These are phyloP conservation scores for Cystobasidium sp. DNA, from an alignment of 1,284 basidiomycete genomes.

Conservation along the genomic window DNA sequence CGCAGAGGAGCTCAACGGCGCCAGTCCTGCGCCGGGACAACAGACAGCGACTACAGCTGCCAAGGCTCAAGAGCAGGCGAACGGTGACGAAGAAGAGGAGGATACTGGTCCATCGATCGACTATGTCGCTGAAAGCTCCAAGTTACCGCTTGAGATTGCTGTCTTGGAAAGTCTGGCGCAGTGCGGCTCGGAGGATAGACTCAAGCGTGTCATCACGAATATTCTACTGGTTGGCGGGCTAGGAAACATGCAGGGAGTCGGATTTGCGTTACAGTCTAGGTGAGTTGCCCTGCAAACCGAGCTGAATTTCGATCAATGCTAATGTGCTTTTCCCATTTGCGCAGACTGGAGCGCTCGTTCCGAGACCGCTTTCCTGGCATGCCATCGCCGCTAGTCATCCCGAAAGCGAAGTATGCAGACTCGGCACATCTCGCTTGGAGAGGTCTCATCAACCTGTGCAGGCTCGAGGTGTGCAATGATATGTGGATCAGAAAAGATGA, in stretches of 20 bases:
- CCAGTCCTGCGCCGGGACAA: slow-evolving; percentile 10
- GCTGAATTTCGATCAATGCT: neutral
- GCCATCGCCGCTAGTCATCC: slow-evolving; percentile 72
- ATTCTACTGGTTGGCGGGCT: slow-evolving; percentile 86
- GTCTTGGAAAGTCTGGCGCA: slow-evolving; percentile 88
- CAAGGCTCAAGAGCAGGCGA: slow-evolving; percentile 1
- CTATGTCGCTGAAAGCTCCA: slow-evolving; percentile 84
- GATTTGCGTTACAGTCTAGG: slow-evolving; percentile 68
- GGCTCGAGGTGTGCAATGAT: slow-evolving; percentile 85
- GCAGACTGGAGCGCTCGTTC: slow-evolving; percentile 36
- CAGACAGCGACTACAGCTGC: neutral
- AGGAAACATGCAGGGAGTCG: slow-evolving; percentile 77
- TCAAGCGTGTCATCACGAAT: slow-evolving; percentile 83
- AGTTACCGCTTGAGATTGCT: slow-evolving; percentile 89
- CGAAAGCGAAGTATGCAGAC: slow-evolving; percentile 90
- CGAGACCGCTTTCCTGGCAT: slow-evolving; percentile 42
- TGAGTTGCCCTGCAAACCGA: neutral
- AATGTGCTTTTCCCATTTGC: slow-evolving; percentile 17
- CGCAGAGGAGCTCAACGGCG: slow-evolving; percentile 29
- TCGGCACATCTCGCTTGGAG: slow-evolving; percentile 91
- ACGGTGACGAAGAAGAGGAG: slow-evolving; percentile 43
- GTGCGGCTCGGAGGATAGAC: slow-evolving; percentile 82
- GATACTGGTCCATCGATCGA: slow-evolving; percentile 54
- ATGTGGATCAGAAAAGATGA: slow-evolving; percentile 85
- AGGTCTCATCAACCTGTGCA: slow-evolving; percentile 87